Conservation (phyloP, 2,329 filamentous ascomycete species). For the Cercospora brassicicola region DNA sequence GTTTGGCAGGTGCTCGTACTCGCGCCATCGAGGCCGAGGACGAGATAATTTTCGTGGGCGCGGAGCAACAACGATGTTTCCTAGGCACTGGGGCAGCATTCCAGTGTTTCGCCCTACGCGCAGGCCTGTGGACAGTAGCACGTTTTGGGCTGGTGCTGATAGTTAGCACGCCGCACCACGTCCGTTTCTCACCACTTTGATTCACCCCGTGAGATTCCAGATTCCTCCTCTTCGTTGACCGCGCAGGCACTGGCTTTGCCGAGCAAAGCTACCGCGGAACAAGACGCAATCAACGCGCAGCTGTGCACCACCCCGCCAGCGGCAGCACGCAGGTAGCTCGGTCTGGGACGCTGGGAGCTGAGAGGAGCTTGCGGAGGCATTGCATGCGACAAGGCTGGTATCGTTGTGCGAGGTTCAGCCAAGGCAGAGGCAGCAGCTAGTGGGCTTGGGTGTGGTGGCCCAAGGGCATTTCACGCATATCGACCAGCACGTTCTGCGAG, state of each 20-base stretch:
- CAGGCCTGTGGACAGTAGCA: not conserved
- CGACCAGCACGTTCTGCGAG: not conserved
- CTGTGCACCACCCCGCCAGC: too few species aligned
- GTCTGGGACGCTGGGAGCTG: not conserved
- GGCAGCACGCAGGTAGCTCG: not conserved
- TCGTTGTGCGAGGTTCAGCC: not conserved
- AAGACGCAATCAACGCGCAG: not conserved
- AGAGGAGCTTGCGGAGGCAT: not conserved
- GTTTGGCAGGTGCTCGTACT: not conserved
- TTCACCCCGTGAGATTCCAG: not conserved
- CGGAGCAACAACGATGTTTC: not conserved
- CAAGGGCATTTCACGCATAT: not conserved
- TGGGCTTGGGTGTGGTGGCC: not conserved
- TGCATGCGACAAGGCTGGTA: not conserved
- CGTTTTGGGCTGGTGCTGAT: not conserved
- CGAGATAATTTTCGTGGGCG: not conserved
- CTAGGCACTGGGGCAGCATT: conserved; percentile 12
- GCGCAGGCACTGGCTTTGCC: not conserved
- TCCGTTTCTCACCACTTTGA: not conserved
- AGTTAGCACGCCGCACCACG: not conserved
- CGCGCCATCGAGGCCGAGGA: not conserved
- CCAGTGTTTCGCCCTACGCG: conserved; percentile 13
- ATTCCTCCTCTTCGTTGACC: not conserved
- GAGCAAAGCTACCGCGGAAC: not conserved
- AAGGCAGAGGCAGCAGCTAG: conserved; percentile 1